These are phyloP conservation scores for Pisolithus microcarpus DNA, from an alignment of 768 basidiomycete genomes.

Conservation along the genomic window DNA sequence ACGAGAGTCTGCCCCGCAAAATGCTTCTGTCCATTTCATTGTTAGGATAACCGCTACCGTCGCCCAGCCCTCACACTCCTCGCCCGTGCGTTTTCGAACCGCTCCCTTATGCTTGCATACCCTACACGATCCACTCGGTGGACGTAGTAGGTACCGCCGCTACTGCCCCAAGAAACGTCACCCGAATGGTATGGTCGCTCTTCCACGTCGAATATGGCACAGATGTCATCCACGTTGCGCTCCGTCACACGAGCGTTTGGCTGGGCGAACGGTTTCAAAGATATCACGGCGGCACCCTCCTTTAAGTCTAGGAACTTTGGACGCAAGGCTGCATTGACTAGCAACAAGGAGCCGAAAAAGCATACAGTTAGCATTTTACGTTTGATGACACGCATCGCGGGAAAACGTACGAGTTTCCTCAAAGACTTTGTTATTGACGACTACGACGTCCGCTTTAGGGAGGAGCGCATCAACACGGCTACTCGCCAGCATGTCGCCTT, in stretches of 20 bases:
- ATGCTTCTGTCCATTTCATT: too few relatives aligned
- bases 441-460: slow-evolving; percentile 78
- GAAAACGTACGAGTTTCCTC: slow-evolving; percentile 54
- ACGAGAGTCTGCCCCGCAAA: too few relatives aligned
- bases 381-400: not conserved
- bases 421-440: slow-evolving; percentile 88
- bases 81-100: slow-evolving; percentile 45
- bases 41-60: slow-evolving; percentile 7
- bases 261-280: slow-evolving; percentile 79
- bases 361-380: not conserved
- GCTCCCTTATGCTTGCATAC: slow-evolving; percentile 52
- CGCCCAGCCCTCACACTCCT: slow-evolving; percentile 18
- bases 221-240: slow-evolving; percentile 78
- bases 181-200: slow-evolving; percentile 63
- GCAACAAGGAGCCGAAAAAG: not conserved
- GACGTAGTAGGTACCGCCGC: slow-evolving; percentile 63
- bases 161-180: slow-evolving; percentile 75
- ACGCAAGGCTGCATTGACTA: slow-evolving; percentile 82
- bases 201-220: slow-evolving; percentile 73
- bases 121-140: slow-evolving; percentile 72
- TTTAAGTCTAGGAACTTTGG: slow-evolving; percentile 92
- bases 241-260: slow-evolving; percentile 73
- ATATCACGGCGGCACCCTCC: slow-evolving; percentile 86
- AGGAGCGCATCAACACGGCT: slow-evolving; percentile 62
- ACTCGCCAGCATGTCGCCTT: slow-evolving; percentile 81